Evolutionary conservation across 176 grass and related monocot species (phyloP).

Genomic region (Calamus simplicifolius): DNA sequence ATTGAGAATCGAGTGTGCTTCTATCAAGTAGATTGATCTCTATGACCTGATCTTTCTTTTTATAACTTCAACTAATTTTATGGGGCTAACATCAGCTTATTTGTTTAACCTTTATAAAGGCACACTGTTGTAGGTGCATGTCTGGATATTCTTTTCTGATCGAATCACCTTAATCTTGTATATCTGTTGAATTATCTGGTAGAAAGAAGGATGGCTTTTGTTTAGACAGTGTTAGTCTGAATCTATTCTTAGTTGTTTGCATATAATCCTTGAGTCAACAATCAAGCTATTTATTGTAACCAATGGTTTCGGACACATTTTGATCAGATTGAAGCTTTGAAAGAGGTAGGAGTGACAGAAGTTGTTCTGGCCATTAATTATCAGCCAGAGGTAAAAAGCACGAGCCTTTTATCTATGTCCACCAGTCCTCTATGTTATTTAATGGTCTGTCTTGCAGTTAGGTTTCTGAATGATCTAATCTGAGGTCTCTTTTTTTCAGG

Average conservation of each 20-base stretch:
- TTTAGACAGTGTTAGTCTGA: too few relatives aligned
- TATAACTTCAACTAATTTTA: too few relatives aligned
- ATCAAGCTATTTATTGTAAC: too few relatives aligned
- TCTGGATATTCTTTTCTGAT: conserved; percentile 20
- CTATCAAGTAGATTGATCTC: too few relatives aligned
- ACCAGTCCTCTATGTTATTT: conserved; percentile 1
- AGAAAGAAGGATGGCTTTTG: not conserved
- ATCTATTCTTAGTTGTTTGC: too few relatives aligned
- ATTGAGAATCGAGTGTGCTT: too few relatives aligned
- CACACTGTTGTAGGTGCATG: conserved; percentile 24
- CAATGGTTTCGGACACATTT: not conserved
- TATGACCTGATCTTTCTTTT: too few relatives aligned
- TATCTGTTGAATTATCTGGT: not conserved
- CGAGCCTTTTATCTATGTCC: not conserved
- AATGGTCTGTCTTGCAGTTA: not conserved
- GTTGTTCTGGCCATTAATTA: conserved; percentile 88
- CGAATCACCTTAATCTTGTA: not conserved
- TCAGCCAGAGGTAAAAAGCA: conserved; percentile 65
- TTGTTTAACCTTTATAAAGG: conserved; percentile 10
- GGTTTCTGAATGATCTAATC: not conserved
- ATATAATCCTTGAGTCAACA: too few relatives aligned
- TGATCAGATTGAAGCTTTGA: conserved; percentile 80
- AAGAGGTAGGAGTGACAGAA: conserved; percentile 80
- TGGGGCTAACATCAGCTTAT: not conserved
- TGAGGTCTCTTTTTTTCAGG: conserved; percentile 26